Percentiles rank a stretch among this genome's conserved stretches.
Evolutionary conservation across 129 eudicot genomes (phyloP).

Genomic region (Smallanthus sonchifolius): DNA sequence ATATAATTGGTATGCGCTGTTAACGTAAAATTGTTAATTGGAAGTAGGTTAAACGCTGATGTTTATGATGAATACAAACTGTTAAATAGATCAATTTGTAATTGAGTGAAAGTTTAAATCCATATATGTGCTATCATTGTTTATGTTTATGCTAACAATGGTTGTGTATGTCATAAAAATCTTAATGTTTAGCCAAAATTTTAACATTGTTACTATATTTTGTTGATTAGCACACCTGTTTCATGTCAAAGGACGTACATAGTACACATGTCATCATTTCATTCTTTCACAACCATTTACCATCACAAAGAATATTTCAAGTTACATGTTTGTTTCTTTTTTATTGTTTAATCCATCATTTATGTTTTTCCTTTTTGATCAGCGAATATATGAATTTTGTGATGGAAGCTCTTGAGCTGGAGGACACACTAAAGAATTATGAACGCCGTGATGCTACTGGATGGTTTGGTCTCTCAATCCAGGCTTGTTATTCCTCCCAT

Average conservation of each 20-base stretch:
- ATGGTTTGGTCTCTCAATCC: constrained; percentile 62
- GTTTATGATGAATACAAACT: not conserved
- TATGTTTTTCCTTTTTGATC: constrained; percentile 22
- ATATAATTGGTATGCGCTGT: not conserved
- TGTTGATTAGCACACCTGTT: constrained; percentile 2
- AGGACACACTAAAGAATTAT: constrained; percentile 84
- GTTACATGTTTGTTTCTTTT: not conserved
- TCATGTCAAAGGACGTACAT: not conserved
- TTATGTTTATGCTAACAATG: not conserved
- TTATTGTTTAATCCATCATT: constrained; percentile 1
- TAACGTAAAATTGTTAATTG: not conserved
- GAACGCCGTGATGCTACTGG: constrained; percentile 66
- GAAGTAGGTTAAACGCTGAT: not conserved
- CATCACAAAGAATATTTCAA: not conserved
- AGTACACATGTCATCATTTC: not conserved
- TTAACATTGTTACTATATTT: constrained; percentile 1
- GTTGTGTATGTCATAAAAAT: not conserved
- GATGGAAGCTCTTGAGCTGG: constrained; percentile 83
- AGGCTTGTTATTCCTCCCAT: constrained; percentile 30
- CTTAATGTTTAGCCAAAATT: not conserved
- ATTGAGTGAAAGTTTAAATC: not conserved
- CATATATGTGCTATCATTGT: not conserved
- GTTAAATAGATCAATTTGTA: not conserved
- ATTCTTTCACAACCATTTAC: constrained; percentile 8
- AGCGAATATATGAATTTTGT: constrained; percentile 82